A percentile compares a stretch with the other conserved stretches of the same genome.
Evolutionary conservation across 1,284 basidiomycete genomes (phyloP).

Genomic region (Ganoderma lucidum): DNA sequence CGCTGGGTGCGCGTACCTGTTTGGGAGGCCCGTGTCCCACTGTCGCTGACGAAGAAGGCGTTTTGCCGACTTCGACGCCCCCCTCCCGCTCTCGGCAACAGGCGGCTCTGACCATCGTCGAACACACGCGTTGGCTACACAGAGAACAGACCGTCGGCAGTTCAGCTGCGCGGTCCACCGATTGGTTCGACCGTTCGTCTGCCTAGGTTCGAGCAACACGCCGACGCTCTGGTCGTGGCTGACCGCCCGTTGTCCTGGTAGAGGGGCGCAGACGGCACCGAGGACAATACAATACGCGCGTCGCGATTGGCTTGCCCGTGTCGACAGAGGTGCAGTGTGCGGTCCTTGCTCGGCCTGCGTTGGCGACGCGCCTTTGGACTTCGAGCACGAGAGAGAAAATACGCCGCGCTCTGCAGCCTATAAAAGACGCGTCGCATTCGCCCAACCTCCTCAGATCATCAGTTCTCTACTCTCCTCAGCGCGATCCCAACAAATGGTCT

Average conservation of each 20-base stretch:
- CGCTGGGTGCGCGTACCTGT: background rate
- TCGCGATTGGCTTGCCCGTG: constrained; percentile 19
- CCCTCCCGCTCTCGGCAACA: background rate
- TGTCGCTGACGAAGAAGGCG: background rate
- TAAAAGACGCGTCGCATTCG: constrained; percentile 15
- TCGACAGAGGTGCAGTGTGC: constrained; percentile 7
- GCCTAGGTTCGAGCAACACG: constrained; percentile 17
- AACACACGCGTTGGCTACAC: background rate
- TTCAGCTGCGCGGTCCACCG: background rate
- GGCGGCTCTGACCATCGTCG: background rate
- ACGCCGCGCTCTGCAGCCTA: constrained; percentile 8
- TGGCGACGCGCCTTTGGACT: background rate
- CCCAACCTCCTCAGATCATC: constrained; percentile 11
- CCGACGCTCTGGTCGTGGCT: constrained; percentile 20
- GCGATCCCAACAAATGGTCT: constrained; percentile 24
- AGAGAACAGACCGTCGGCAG: background rate
- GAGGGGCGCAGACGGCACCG: background rate
- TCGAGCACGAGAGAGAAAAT: background rate
- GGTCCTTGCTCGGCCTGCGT: constrained; percentile 12
- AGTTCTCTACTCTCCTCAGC: constrained; percentile 16
- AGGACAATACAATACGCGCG: constrained; percentile 13
- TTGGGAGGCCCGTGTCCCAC: background rate
- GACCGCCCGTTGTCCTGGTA: constrained; percentile 3
- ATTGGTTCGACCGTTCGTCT: constrained; percentile 4
- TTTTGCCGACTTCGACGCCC: constrained; percentile 4